These are phyloP conservation scores for Rutidosis leptorrhynchoides DNA, from an alignment of 129 eudicot species.

Conservation along the genomic window DNA sequence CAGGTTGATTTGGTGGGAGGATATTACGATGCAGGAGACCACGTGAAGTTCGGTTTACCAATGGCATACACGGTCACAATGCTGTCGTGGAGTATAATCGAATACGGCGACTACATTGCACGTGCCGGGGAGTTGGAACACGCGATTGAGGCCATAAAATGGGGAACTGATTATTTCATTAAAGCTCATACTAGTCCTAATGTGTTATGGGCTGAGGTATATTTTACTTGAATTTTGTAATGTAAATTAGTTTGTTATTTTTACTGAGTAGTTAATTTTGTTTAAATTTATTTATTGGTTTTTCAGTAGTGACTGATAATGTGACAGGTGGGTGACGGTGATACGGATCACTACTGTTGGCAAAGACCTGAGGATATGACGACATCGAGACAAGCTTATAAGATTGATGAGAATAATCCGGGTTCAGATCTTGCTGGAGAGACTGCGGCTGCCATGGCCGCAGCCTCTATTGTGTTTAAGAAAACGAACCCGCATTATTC, in stretches of 20 bases:
- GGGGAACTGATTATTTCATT: conserved; percentile 96
- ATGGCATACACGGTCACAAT: conserved; percentile 95
- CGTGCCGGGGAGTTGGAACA: conserved; percentile 59
- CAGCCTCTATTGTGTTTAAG: conserved; percentile 66
- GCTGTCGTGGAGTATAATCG: conserved; percentile 78
- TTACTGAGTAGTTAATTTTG: no score
- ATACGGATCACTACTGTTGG: conserved; percentile 91
- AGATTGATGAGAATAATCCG: conserved; percentile 71
- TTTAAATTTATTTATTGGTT: no score
- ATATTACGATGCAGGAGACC: conserved; percentile 93
- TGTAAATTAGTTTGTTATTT: background rate
- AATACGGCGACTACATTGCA: conserved; percentile 48
- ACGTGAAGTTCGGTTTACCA: conserved; percentile 92
- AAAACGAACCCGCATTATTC: conserved; percentile 69
- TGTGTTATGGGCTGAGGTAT: conserved; percentile 88
- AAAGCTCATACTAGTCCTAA: conserved; percentile 84
- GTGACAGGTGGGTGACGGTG: conserved; percentile 85
- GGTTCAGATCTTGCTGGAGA: conserved; percentile 94
- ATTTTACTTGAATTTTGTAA: background rate
- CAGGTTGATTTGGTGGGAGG: conserved; percentile 94
- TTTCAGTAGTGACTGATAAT: background rate
- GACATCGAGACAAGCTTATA: conserved; percentile 69
- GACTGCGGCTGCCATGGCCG: conserved; percentile 92
- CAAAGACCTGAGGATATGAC: conserved; percentile 96
- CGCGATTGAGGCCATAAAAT: conserved; percentile 77